Evolutionary conservation across 345 rosid genomes (phyloP), one percentile per base, ranked within the genome.

Genomic region (Nasturtium officinale): DNA sequence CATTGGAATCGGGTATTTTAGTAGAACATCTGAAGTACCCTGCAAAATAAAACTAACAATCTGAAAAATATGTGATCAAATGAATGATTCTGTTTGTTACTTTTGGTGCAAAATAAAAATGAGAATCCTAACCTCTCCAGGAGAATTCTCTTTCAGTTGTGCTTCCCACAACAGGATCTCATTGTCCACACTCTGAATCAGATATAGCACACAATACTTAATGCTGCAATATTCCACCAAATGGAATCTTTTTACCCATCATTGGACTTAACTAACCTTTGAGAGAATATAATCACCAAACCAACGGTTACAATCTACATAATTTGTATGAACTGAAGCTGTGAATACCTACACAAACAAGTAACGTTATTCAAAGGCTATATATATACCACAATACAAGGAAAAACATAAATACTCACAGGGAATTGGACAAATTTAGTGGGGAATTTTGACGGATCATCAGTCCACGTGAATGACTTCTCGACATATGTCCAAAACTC

Each of bases 401-500:
- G 66, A 35, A 61, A 53, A 38, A 55, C 8, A 43, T 13, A 15
- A 29, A 70, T 61, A 84, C 96, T 78, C 77, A 94, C 98, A 26
- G 98, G 97, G 75, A 94, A 91, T 75, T 91, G 96, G 47, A 94
- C 97, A 72, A 91, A 87, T 84, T 91, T 91, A 37, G 98, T 88
- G 12, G 96, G 97, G 67, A 94, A 94, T 73, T 89, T 94, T 6
- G 96, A 88, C 12, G 97, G 96, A 77, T 81, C 87, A 80, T 89
- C 96, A 0, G 88, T 85, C 96, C 98, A 91, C 13, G 97, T 94
- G 80, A 82, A 94, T 46, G 98, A 94, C 78, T 89, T 87, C 75
- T 94, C 98, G n/a, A 94, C 96, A 73, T 88, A 88, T n/a, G 90
- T 83, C 98, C 98, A 89, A 74, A 91, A 91, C 82, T 94, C 97